Base-by-base conservation (phyloP, 1,284 basidiomycete genomes). In the Somion occarium region DNA sequence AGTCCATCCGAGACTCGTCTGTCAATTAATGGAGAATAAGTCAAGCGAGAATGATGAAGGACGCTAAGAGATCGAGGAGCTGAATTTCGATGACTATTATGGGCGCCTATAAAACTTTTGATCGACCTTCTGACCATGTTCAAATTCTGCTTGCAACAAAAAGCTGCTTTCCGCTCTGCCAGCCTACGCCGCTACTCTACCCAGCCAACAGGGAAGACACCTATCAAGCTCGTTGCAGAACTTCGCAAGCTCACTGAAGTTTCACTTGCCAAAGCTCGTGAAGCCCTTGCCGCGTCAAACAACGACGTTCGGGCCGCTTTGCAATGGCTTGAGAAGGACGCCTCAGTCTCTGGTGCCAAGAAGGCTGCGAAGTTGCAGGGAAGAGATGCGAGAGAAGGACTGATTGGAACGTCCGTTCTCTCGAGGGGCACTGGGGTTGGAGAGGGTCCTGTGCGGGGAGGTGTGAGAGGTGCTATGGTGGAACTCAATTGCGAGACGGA, bases 401-500 rank as follows among this genome's bases (percentile, higher is more conserved):
- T 93, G 4, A 76, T 98, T 30, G 86, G 84, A 44, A 73, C 91
- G 18, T 84, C 82, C 26, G 71, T 95, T 7, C 78, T 96, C 46
- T 79, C 83, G 3, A 72, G 77, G 23, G 85, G 85, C 1, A 52
- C 56, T 30, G 63, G 69, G 20, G 67, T 65, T 38, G 71, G 74
- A 3, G 37, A 38, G 18, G 46, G 44, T 11, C 43, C 39, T 5
- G 48, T 30, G 25, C 26, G 42, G 15, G 48, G 39, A 38, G 79
- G 80, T 23, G 75, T 91, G 39, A 80, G 90, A 23, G 93, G 89
- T 4, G 84, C 87, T 12, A 90, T 98, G 76, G 76, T 98, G 53
- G 95, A 98, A 69, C 76, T 98, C 55, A 94, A 93, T 63, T 98
- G 95, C 75, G 95, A 98, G 73, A 98, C 95, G 39, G 95, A 98